phyloP scores from a whole-genome alignment of 768 basidiomycete genomes.

The Mycena indigotica region DNA sequence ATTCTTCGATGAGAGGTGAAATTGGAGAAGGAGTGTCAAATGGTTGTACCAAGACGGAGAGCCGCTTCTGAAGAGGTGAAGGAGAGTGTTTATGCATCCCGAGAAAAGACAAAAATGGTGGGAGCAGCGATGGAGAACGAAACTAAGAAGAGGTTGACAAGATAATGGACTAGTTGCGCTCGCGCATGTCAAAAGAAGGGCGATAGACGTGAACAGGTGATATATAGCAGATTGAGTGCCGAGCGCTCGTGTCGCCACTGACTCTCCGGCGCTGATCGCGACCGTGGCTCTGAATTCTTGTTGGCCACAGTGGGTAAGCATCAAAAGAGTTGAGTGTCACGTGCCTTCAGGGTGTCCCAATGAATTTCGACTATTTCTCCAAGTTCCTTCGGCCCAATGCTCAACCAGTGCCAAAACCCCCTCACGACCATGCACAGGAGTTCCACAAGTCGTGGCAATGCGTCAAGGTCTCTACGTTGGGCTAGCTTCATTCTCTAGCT shows the following conservation, averaged over 20 bases:
- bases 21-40: constrained; percentile 23
- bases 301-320: no score
- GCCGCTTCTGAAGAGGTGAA: constrained; percentile 14
- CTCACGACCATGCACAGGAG: constrained; percentile 68
- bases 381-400: constrained; percentile 63
- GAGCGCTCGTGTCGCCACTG: neutral
- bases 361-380: constrained; percentile 69
- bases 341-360: neutral
- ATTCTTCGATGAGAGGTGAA: constrained; percentile 19
- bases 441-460: constrained; percentile 77
- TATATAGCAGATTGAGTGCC: constrained; percentile 7
- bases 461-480: constrained; percentile 56
- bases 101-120: constrained; percentile 3
- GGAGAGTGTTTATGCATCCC: constrained; percentile 13
- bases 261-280: constrained; percentile 20
- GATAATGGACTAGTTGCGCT: constrained; percentile 4
- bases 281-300: neutral
- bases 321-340: no score
- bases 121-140: constrained; percentile 6
- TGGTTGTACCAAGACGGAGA: constrained; percentile 17
- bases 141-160: constrained; percentile 8
- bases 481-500: constrained; percentile 1
- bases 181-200: constrained; percentile 5
- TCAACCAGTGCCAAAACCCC: constrained; percentile 49
- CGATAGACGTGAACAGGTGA: constrained; percentile 1